Evolutionary conservation across 768 basidiomycete species (phyloP).

Genomic region (Boletus patriciae): DNA sequence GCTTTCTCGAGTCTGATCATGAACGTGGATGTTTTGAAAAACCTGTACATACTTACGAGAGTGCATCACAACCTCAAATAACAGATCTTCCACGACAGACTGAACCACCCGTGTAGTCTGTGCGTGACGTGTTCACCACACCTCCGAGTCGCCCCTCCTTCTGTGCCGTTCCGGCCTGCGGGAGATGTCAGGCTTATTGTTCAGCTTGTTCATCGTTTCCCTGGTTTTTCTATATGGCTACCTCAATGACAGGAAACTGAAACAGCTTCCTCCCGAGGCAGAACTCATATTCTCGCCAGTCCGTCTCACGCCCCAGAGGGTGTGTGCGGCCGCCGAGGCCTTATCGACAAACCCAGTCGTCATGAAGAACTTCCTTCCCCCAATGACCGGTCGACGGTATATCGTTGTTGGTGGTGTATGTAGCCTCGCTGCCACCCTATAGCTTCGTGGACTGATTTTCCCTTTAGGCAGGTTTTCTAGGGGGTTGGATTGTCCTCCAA

Average conservation of each 20-base stretch:
- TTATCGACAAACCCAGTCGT: slow-evolving; percentile 38
- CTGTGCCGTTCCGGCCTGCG: not conserved
- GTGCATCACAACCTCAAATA: too few species aligned
- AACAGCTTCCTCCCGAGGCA: slow-evolving; percentile 48
- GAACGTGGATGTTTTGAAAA: too few species aligned
- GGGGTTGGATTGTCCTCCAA: slow-evolving; percentile 74
- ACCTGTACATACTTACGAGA: too few species aligned
- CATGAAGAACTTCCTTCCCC: slow-evolving; percentile 52
- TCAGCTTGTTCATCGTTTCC: slow-evolving; percentile 2
- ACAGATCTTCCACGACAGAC: not conserved
- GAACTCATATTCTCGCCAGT: slow-evolving; percentile 47
- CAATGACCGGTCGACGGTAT: slow-evolving; percentile 70
- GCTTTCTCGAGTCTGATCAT: too few species aligned
- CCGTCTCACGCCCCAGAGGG: slow-evolving; percentile 47
- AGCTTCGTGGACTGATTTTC: not conserved
- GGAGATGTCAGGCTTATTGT: slow-evolving; percentile 8
- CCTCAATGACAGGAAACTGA: slow-evolving; percentile 56
- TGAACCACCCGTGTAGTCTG: not conserved
- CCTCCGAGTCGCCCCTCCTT: not conserved
- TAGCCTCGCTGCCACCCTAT: slow-evolving; percentile 9
- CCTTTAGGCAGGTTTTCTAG: slow-evolving; percentile 66
- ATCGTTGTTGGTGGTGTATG: slow-evolving; percentile 75
- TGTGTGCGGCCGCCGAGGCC: slow-evolving; percentile 39
- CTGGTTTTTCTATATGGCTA: slow-evolving; percentile 39
- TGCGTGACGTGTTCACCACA: not conserved